These are phyloP conservation scores for Berberis thunbergii DNA, from an alignment of 164 flowering plant species.

Conservation along the genomic window DNA sequence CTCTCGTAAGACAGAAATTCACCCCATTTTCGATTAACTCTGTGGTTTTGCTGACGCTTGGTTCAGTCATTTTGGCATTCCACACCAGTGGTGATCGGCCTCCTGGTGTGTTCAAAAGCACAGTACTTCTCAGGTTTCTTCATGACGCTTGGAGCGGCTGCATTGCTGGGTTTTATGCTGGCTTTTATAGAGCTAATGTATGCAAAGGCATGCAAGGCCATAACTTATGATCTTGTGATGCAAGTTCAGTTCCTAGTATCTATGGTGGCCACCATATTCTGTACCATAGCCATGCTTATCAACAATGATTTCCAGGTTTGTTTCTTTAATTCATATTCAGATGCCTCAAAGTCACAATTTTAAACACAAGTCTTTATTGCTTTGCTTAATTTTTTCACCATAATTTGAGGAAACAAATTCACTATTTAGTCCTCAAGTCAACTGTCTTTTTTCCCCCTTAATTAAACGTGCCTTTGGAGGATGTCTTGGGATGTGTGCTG, in stretches of 20 bases:
- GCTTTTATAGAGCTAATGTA: slow-evolving; percentile 15
- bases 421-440: too few relatives aligned
- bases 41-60: slow-evolving; percentile 23
- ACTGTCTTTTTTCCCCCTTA: too few relatives aligned
- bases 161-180: slow-evolving; percentile 14
- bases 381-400: too few relatives aligned
- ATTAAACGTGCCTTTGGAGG: too few relatives aligned
- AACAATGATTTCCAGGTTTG: slow-evolving; percentile 23
- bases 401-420: too few relatives aligned
- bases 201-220: slow-evolving; percentile 6
- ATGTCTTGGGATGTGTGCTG: too few relatives aligned
- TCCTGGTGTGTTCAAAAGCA: slow-evolving; percentile 6
- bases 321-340: not conserved
- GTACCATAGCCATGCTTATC: slow-evolving; percentile 18
- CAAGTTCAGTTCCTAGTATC: slow-evolving; percentile 15
- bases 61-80: slow-evolving; percentile 18
- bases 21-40: slow-evolving; percentile 20
- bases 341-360: not conserved
- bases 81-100: slow-evolving; percentile 17
- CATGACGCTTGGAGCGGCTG: slow-evolving; percentile 12
- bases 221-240: slow-evolving; percentile 21
- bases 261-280: slow-evolving; percentile 14
- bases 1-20: slow-evolving; percentile 22
- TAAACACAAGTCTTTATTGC: too few relatives aligned
- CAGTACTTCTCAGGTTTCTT: slow-evolving; percentile 21